phyloP scores from a whole-genome alignment of 1,284 basidiomycete species.

The Chiua sp. region DNA sequence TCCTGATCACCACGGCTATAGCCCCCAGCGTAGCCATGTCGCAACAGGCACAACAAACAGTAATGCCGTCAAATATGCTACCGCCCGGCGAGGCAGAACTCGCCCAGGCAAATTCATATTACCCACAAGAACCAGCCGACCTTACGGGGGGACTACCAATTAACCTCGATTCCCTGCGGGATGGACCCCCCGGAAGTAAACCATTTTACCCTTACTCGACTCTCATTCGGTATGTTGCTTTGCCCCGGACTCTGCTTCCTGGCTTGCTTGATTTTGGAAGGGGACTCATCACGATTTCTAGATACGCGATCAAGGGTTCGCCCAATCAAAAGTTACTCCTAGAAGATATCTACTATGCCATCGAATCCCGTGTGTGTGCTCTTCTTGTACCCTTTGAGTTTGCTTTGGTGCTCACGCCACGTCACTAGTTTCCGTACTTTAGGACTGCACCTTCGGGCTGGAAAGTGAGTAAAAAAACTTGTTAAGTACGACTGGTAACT shows the following conservation, averaged over 20 bases:
- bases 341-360: slow-evolving; percentile 88
- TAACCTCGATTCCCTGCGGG: slow-evolving; percentile 81
- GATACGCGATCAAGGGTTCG: slow-evolving; percentile 87
- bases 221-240: slow-evolving; percentile 69
- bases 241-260: slow-evolving; percentile 2
- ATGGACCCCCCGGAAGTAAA: slow-evolving; percentile 83
- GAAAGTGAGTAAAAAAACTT: slow-evolving; percentile 68
- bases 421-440: slow-evolving; percentile 80
- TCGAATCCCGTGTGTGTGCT: slow-evolving; percentile 75
- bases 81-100: slow-evolving; percentile 51
- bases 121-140: slow-evolving; percentile 72
- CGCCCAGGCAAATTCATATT: slow-evolving; percentile 63
- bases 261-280: neutral
- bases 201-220: slow-evolving; percentile 89
- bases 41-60: slow-evolving; percentile 44
- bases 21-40: slow-evolving; percentile 36
- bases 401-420: slow-evolving; percentile 16
- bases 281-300: slow-evolving; percentile 35
- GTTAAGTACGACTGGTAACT: slow-evolving; percentile 1
- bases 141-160: slow-evolving; percentile 81
- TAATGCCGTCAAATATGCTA: slow-evolving; percentile 50
- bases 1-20: slow-evolving; percentile 13
- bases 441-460: slow-evolving; percentile 80
- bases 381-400: neutral
- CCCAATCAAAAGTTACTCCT: slow-evolving; percentile 81